Evolutionary conservation across 805 yeast species (phyloP).

Genomic region (Candida arabinofermentans): DNA sequence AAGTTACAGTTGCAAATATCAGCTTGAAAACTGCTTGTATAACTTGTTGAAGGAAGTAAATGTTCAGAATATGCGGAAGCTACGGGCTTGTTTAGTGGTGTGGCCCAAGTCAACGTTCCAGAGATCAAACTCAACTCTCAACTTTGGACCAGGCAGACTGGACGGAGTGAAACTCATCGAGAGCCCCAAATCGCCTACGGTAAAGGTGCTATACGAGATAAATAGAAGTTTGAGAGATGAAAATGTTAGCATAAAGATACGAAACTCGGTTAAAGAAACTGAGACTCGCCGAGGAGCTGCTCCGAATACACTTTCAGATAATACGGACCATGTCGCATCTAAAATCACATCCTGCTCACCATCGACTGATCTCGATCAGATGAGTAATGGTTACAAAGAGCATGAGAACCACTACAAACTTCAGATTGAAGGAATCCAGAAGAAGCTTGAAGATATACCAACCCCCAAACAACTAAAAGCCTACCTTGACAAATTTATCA

Average conservation of each 20-base stretch:
- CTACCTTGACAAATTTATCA: constrained; percentile 46
- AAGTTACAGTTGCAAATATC: no score
- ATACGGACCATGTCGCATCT: no score
- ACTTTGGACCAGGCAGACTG: not conserved
- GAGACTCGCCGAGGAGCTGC: no score
- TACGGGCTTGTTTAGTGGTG: no score
- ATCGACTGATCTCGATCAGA: not conserved
- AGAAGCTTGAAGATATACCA: constrained; percentile 31
- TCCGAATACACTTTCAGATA: no score
- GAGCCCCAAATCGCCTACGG: constrained; percentile 9
- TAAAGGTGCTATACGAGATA: constrained; percentile 13
- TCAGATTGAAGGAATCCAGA: constrained; percentile 9
- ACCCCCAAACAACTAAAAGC: constrained; percentile 44
- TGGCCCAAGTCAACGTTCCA: not conserved
- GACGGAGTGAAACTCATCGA: not conserved
- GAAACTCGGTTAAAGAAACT: not conserved
- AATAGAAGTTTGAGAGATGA: constrained; percentile 13
- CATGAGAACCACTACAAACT: constrained; percentile 3
- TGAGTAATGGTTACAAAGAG: not conserved
- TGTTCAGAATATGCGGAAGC: not conserved
- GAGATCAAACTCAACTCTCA: not conserved
- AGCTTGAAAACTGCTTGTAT: no score
- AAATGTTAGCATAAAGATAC: constrained; percentile 11
- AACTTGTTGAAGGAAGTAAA: no score
- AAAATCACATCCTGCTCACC: no score